phyloP scores from a whole-genome alignment of 108 stramenopile genomes.

The Cyclotella kingstonii region DNA sequence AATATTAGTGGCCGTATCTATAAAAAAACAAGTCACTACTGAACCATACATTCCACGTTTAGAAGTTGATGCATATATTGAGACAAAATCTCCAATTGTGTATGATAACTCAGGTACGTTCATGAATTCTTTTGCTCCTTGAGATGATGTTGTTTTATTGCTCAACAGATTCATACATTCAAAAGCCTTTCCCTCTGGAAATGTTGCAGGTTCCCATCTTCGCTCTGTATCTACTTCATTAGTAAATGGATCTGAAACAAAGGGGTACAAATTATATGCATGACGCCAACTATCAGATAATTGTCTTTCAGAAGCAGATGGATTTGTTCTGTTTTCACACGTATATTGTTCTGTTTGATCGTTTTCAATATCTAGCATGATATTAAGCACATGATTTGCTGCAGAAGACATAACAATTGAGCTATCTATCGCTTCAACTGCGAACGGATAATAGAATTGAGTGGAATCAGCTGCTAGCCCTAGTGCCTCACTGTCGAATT shows the following conservation, averaged over 20 bases:
- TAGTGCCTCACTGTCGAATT: background rate
- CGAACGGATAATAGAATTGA: slow-evolving; percentile 32
- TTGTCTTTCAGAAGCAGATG: background rate
- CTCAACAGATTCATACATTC: background rate
- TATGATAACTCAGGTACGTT: slow-evolving; percentile 60
- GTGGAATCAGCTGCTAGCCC: too few relatives aligned
- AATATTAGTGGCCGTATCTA: slow-evolving; percentile 84
- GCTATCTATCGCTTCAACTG: slow-evolving; percentile 76
- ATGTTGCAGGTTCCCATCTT: slow-evolving; percentile 52
- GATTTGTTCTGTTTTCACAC: background rate
- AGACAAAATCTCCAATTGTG: slow-evolving; percentile 73
- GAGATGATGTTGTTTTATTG: background rate
- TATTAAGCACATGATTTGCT: slow-evolving; percentile 51
- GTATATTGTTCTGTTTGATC: background rate
- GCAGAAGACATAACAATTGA: slow-evolving; percentile 78
- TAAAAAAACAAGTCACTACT: slow-evolving; percentile 77
- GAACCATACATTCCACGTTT: slow-evolving; percentile 49
- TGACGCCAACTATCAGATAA: too few relatives aligned
- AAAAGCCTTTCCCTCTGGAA: slow-evolving; percentile 44
- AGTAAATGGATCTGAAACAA: slow-evolving; percentile 53
- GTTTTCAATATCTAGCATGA: background rate
- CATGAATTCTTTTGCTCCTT: background rate
- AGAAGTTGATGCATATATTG: slow-evolving; percentile 32
- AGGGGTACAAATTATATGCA: slow-evolving; percentile 52
- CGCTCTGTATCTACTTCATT: slow-evolving; percentile 75